Conservation (phyloP, 805 yeast genomes). For the Suhomyces sp. region DNA sequence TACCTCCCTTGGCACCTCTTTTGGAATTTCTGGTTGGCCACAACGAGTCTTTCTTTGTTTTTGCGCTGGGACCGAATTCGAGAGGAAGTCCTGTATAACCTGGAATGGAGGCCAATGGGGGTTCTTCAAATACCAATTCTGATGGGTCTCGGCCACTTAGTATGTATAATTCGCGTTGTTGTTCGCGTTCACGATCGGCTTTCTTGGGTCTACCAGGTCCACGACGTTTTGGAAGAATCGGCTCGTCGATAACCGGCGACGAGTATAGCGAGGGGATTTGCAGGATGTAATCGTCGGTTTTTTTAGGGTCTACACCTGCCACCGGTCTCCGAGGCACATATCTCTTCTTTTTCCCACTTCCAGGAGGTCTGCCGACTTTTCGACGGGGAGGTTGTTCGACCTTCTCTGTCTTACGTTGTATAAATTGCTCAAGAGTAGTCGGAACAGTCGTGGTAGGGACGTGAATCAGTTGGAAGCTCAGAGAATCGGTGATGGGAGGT, state of each 20-base stretch:
- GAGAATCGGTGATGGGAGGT: too few relatives aligned
- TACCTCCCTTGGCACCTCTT: conserved; percentile 10
- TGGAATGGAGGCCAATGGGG: conserved; percentile 51
- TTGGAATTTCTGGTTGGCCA: conserved; percentile 43
- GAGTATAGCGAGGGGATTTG: too few relatives aligned
- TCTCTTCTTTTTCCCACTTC: conserved; percentile 6
- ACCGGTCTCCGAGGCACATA: too few relatives aligned
- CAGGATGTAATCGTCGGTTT: too few relatives aligned
- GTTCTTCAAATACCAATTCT: conserved; percentile 51
- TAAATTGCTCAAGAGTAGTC: too few relatives aligned
- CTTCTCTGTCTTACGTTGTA: too few relatives aligned
- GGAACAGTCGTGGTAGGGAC: too few relatives aligned
- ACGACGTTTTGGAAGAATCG: conserved; percentile 1
- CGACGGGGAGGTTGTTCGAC: not conserved
- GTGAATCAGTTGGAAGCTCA: too few relatives aligned
- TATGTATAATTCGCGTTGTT: too few relatives aligned
- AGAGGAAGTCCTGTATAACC: conserved; percentile 75
- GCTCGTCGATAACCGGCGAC: too few relatives aligned
- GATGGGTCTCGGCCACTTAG: not conserved
- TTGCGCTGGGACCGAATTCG: conserved; percentile 64
- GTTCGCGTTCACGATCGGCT: not conserved
- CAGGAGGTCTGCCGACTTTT: conserved; percentile 3
- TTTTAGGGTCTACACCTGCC: too few relatives aligned
- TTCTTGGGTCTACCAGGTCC: conserved; percentile 4
- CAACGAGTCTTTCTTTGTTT: conserved; percentile 53